Conservation (phyloP, 2,329 filamentous ascomycete species). For the Fusarium haematococcum region DNA sequence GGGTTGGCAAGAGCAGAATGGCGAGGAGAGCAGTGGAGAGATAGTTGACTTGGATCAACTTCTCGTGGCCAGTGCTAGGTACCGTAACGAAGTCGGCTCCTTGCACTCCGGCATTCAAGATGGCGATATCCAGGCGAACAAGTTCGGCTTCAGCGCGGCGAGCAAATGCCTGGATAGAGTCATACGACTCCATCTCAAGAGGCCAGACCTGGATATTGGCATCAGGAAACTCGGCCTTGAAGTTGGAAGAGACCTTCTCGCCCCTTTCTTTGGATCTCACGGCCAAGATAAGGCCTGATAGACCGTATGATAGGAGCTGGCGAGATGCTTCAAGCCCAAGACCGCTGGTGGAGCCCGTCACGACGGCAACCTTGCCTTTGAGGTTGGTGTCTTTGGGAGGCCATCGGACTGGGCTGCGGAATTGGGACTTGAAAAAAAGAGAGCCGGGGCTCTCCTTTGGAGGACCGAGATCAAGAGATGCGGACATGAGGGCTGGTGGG, state of each 20-base stretch:
- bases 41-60: background rate
- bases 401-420: background rate
- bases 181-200: background rate
- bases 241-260: background rate
- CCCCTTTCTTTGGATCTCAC: background rate
- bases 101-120: background rate
- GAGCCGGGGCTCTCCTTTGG: background rate
- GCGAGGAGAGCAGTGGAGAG: background rate
- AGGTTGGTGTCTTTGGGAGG: background rate
- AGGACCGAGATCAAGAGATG: background rate
- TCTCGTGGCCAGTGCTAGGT: background rate
- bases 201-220: background rate
- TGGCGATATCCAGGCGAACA: background rate
- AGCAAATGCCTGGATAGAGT: background rate
- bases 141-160: background rate
- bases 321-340: background rate
- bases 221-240: background rate
- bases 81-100: background rate
- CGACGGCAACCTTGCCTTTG: background rate
- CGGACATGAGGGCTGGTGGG: background rate
- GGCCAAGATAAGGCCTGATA: background rate
- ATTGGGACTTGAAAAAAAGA: background rate
- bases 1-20: background rate
- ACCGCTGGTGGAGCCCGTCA: background rate
- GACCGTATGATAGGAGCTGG: background rate